Conservation (phyloP, 257 asterid genomes). For the Capsicum chinense region DNA sequence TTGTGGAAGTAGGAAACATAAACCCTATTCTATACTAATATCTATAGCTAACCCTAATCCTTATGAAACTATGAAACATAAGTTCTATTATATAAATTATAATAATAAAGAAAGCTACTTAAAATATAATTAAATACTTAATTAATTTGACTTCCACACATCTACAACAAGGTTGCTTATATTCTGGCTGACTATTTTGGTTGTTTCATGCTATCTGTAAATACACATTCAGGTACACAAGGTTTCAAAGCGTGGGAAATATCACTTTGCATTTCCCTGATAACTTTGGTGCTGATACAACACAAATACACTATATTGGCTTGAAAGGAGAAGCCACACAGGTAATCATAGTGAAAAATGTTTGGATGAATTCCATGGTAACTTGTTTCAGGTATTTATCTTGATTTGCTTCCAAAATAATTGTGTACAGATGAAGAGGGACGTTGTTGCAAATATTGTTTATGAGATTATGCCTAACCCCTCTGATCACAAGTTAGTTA, state of each 20-base stretch:
- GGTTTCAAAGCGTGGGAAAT: conserved; percentile 91
- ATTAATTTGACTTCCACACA: too few relatives aligned
- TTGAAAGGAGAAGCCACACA: conserved; percentile 98
- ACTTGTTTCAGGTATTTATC: background rate
- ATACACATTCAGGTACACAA: conserved; percentile 70
- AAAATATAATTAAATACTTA: too few relatives aligned
- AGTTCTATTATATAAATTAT: too few relatives aligned
- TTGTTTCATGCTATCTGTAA: conserved; percentile 23
- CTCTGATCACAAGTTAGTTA: conserved; percentile 96
- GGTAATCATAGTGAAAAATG: conserved; percentile 51
- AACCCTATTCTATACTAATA: too few relatives aligned
- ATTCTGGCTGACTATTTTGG: conserved; percentile 15
- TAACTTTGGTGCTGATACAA: conserved; percentile 88
- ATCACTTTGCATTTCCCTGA: conserved; percentile 95
- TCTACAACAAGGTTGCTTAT: background rate
- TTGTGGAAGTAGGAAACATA: too few relatives aligned
- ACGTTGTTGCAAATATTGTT: conserved; percentile 86
- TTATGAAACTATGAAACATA: too few relatives aligned
- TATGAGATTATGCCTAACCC: conserved; percentile 97
- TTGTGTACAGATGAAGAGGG: conserved; percentile 83
- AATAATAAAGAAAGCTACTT: too few relatives aligned
- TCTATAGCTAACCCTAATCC: too few relatives aligned
- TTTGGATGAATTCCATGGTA: conserved; percentile 24
- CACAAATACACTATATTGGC: conserved; percentile 93
- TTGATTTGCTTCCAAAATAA: background rate